These are phyloP conservation scores for Babesia sp. DNA, from an alignment of 169 alveolate genomes.

Conservation along the genomic window DNA sequence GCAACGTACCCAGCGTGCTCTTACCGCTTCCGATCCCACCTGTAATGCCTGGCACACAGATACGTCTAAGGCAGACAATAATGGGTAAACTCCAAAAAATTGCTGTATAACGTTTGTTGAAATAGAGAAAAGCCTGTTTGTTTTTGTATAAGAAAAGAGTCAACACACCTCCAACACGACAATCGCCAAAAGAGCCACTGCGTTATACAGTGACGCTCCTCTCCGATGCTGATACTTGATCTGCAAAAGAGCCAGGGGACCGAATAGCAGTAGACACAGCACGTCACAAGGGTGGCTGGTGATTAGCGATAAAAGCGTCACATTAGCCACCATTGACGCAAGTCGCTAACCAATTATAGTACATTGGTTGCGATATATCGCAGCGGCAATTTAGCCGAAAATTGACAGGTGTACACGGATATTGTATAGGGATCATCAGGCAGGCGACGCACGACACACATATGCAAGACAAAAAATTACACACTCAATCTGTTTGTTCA, in stretches of 20 bases:
- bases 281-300: constrained; percentile 25
- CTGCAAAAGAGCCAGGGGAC: constrained; percentile 10
- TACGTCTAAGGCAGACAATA: constrained; percentile 59
- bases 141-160: background rate
- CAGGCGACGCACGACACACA: constrained; percentile 3
- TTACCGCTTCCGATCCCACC: constrained; percentile 82
- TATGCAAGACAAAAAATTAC: background rate
- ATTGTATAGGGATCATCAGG: background rate
- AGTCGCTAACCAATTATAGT: background rate
- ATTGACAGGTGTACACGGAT: background rate
- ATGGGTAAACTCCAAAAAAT: constrained; percentile 59
- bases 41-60: constrained; percentile 77
- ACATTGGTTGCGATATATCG: background rate
- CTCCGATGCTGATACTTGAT: background rate
- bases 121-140: constrained; percentile 49
- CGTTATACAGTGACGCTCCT: background rate
- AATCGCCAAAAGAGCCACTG: background rate
- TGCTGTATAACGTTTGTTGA: constrained; percentile 29
- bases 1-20: constrained; percentile 73
- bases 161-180: constrained; percentile 6
- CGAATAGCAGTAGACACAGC: constrained; percentile 16
- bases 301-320: constrained; percentile 30
- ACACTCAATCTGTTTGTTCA: background rate
- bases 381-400: constrained; percentile 13
- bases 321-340: constrained; percentile 26